Evolutionary conservation across 257 asterid species (phyloP), one percentile per base, ranked within the genome.

Genomic region (Buddleja alternifolia): DNA sequence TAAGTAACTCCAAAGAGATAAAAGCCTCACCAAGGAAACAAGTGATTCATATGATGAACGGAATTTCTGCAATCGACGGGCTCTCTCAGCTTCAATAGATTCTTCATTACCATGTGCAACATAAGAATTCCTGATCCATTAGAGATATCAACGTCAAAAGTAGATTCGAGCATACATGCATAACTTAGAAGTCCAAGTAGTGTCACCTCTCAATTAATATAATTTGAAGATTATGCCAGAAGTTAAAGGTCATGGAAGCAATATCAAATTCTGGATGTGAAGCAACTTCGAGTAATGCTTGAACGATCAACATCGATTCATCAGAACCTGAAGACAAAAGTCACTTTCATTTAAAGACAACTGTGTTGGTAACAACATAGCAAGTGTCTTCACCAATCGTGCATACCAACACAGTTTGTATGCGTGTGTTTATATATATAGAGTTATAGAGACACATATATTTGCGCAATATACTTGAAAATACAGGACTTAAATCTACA

Each of bases 241-340:
- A 94, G 80, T 94, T 94, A 71, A 94, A 94, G 75, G 97, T 87
- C 99, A 94, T 94, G 63, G 97, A 94, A 69, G 97, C 97, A 71
- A 94, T 94, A 79, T 94, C 97, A 69, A 85, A 94, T 77, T 91
- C 99, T 51, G 97, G 97, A 81, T 94, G 96, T 57, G 97, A 87
- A 82, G 97, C 84, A 80, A 90, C 99, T 85, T 91, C 99, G 40
- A 94, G 88, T 71, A 94, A 78, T 44, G 99, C 95, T 76, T 86
- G 97, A 70, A 89, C 95, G 21, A 94, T 91, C 89, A 87, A 29
- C 95, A 94, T 86, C 44, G 99, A 89, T 74, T 94, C 99, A 67
- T 91, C 97, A 76, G 99, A 89, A 83, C 97, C 99, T 94, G 91
- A 79, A 83, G 70, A 75, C 8, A 61, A 60, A 57, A 44, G 66